These are phyloP conservation scores for Myrica gale DNA, from an alignment of 306 rosid species.

Conservation along the genomic window DNA sequence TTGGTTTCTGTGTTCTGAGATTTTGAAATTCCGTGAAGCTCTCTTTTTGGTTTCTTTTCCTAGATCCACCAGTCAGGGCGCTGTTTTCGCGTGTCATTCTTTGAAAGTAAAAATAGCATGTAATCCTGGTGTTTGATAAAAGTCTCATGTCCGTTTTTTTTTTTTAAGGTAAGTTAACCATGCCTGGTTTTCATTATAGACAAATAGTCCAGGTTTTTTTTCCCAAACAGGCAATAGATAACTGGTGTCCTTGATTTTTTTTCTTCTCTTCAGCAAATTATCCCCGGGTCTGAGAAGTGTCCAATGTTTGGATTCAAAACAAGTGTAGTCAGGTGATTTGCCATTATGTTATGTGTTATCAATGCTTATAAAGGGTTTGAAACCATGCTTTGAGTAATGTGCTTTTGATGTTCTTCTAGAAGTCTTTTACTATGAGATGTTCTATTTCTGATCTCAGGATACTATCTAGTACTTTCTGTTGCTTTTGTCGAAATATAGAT, in stretches of 20 bases:
- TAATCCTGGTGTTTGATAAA: neutral
- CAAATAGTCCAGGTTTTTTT: neutral
- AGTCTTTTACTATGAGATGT: neutral
- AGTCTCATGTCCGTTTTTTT: neutral
- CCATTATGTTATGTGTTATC: neutral
- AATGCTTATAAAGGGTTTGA: neutral
- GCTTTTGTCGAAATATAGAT: neutral
- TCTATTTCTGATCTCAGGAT: neutral
- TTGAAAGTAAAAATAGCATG: neutral
- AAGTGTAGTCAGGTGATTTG: neutral
- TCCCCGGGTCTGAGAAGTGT: too few relatives aligned
- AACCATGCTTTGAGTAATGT: neutral
- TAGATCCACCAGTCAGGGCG: neutral
- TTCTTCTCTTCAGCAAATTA: too few relatives aligned
- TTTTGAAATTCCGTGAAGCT: neutral
- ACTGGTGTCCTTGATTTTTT: too few relatives aligned
- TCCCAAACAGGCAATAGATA: too few relatives aligned
- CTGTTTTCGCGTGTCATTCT: neutral
- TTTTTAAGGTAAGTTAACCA: too few relatives aligned
- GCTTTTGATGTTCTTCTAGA: neutral
- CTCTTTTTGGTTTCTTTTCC: neutral
- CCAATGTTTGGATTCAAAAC: neutral
- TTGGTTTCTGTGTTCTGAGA: neutral
- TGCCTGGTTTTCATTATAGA: too few relatives aligned
- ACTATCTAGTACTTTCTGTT: neutral